Evolutionary conservation across 768 basidiomycete species (phyloP), one percentile per base, ranked within the genome.

Genomic region (Glaciozyma antarctica): DNA sequence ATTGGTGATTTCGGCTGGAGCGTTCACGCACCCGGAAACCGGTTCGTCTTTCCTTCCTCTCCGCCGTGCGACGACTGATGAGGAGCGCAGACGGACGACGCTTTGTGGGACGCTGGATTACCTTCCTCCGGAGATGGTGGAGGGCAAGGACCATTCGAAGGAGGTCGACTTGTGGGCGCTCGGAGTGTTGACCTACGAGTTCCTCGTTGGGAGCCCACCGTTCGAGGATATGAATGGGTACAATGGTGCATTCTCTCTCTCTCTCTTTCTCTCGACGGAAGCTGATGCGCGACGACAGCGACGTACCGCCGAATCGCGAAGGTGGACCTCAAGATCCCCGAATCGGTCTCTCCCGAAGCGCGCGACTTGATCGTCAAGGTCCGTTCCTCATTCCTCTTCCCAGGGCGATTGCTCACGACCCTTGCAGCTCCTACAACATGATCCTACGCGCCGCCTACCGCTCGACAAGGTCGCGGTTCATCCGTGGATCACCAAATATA

Each of bases 1-100:
- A 94, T 99, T 67, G 95, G 86, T 5, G 94, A 98, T 77, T 98
- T 98, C 77, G 95, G 95, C 15, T 99, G 95, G 94, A 90, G 87
- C 73, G 91, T 95, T 12, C 94, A 98, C 76, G 94, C 93, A 0
- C 94, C 94, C 0, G 85, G 89, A 2, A 89, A 91, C 75, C 80
- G 92, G 72, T 72, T 32, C 6, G 71, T 22, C 52, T 22, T 26
- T 43, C 30, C 48, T 22, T 26, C 41, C 2, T 17, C 21, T 32
- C 17, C 4, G 28, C 44, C 22, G 24, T 12, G 9, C 10, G 7
- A 24, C 30, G 13, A 30, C 19, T 32, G 43, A 47, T 5, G 16
- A 0, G 22, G 49, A 21, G 9, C n/a, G 34, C 61, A 77, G 78
- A 53, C 79, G 94, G 52, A 87, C 82, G 78, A 97, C 95, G 0